Evolutionary conservation across 1,139 yeast genomes (phyloP), one percentile per base, ranked within the genome.

Genomic region (Fermentozyma sake): DNA sequence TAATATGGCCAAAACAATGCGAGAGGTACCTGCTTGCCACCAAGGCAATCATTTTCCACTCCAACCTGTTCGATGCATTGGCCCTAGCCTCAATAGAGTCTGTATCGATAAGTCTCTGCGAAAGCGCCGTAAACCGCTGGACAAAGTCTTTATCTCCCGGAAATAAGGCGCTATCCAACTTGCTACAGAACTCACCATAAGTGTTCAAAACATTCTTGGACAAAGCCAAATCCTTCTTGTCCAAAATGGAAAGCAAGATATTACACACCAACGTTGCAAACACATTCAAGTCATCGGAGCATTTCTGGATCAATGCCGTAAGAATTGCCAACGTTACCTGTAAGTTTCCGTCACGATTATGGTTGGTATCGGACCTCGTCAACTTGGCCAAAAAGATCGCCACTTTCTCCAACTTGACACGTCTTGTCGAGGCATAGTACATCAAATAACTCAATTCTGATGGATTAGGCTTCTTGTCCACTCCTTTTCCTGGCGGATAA

Each of bases 361-460:
- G 73, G 34, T 66, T 59, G 18, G 78, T 66, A 52, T 89, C 96
- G 8, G 67, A 48, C 11, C 52, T 49, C n/a, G 91, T 75, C 51
- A 76, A 79, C 41, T 69, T 75, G 28, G 72, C 71, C 33, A 91
- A 56, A 48, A 80, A 86, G 7, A 61, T 59, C 14, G 89, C 81
- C 11, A 91, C 96, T 47, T 89, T 89, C 43, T 84, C 91, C 39
- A 91, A 66, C 51, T 91, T 91, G 22, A 86, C 79, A 35, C 96
- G 68, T 42, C 97, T 68, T 6, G 96, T 82, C 22, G 94, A 79
- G n/a, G 95, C 96, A 53, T 89, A 89, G 61, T 84, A 91, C 22
- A 89, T 60, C 42, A 91, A 67, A 52, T 87, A 87, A 34, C 95
- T 82, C 28, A 93, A 67, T 53, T 91, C 97, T 10, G 95, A 85